Evolutionary conservation across 1,284 basidiomycete species (phyloP).

Genomic region (Ceratobasidium sp.): DNA sequence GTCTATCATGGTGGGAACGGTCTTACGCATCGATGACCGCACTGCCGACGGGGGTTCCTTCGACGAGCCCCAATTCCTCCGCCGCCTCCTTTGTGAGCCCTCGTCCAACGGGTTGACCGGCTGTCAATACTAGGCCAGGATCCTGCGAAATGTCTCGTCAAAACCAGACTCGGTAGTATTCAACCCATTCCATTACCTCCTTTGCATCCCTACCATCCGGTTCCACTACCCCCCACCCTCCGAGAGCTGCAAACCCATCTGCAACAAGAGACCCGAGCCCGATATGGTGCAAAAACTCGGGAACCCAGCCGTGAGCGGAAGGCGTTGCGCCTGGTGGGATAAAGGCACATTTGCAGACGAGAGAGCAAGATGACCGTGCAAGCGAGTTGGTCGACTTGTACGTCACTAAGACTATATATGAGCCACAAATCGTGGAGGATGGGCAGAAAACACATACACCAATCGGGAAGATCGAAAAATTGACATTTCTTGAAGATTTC

Average conservation of each 20-base stretch:
- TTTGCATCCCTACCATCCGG: slow-evolving; percentile 44
- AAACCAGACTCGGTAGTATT: neutral
- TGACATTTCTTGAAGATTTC: slow-evolving; percentile 84
- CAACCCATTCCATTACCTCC: neutral
- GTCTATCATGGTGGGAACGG: neutral
- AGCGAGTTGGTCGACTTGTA: slow-evolving; percentile 87
- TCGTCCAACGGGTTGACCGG: slow-evolving; percentile 89
- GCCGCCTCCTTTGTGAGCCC: slow-evolving; percentile 87
- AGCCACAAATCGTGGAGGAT: neutral
- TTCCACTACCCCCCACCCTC: slow-evolving; percentile 61
- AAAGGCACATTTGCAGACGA: slow-evolving; percentile 97
- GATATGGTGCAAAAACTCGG: slow-evolving; percentile 87
- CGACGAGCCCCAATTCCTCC: slow-evolving; percentile 83
- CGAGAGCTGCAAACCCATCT: slow-evolving; percentile 81
- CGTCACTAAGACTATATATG: slow-evolving; percentile 65
- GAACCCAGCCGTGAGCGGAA: slow-evolving; percentile 79
- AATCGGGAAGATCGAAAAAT: slow-evolving; percentile 98
- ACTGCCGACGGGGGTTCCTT: slow-evolving; percentile 95
- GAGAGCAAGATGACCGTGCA: slow-evolving; percentile 90
- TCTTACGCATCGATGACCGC: slow-evolving; percentile 94
- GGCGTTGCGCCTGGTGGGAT: slow-evolving; percentile 73
- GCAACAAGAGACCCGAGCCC: slow-evolving; percentile 79
- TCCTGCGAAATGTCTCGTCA: slow-evolving; percentile 41
- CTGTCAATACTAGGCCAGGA: slow-evolving; percentile 75
- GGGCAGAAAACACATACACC: slow-evolving; percentile 57